Evolutionary conservation across 139 green algal species (phyloP).

Genomic region (Micromonas pusilla): DNA sequence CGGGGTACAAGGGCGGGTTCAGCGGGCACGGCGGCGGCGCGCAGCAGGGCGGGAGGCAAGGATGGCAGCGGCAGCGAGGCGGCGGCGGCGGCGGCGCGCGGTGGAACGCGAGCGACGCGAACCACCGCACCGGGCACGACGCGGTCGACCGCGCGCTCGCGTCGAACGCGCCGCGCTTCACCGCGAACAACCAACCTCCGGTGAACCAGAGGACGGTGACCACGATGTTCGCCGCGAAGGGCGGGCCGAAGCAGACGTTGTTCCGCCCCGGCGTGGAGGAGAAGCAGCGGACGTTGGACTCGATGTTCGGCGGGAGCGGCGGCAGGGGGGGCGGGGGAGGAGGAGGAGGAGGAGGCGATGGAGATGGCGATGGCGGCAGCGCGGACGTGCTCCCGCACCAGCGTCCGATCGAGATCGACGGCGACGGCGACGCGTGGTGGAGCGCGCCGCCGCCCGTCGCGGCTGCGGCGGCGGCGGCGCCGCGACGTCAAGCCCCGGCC

Average conservation of each 20-base stretch:
- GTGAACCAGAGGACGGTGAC: neutral
- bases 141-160: neutral
- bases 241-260: neutral
- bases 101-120: too few species aligned
- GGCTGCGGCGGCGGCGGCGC: neutral
- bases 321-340: too few species aligned
- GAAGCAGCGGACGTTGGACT: neutral
- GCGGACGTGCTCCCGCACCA: neutral
- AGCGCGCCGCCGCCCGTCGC: neutral
- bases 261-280: neutral
- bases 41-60: neutral
- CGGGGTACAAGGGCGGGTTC: neutral
- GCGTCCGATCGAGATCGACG: neutral
- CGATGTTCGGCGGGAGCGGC: neutral
- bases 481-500: neutral
- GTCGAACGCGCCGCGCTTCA: neutral
- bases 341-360: too few species aligned
- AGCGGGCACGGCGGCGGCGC: neutral
- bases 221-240: neutral
- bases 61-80: too few species aligned
- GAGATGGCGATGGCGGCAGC: neutral
- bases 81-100: too few species aligned
- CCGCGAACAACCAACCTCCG: neutral
- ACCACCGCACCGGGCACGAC: neutral
- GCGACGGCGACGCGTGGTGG: too few species aligned